phyloP scores from a whole-genome alignment of 345 rosid species.

The Tarenaya hassleriana region DNA sequence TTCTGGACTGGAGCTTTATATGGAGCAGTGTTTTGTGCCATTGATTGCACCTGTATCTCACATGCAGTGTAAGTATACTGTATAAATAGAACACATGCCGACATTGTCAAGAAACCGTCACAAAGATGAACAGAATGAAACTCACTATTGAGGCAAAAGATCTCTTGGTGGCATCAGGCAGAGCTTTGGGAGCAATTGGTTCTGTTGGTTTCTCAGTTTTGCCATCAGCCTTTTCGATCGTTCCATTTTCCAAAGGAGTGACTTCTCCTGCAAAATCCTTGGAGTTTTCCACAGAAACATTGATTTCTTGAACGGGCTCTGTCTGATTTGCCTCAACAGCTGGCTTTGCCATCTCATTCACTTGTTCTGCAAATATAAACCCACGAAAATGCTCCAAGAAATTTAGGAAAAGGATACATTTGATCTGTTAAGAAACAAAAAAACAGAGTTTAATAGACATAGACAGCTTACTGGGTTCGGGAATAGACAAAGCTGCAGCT shows the following conservation, averaged over 20 bases:
- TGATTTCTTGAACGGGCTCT: not conserved
- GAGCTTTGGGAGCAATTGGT: constrained; percentile 29
- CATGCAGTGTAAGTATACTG: not conserved
- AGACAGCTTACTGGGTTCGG: constrained; percentile 19
- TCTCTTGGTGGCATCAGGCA: constrained; percentile 61
- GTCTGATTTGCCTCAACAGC: constrained; percentile 16
- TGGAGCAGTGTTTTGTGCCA: constrained; percentile 29
- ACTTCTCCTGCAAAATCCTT: constrained; percentile 10
- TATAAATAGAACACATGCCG: too few species aligned
- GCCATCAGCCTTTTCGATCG: constrained; percentile 7
- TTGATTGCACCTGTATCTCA: constrained; percentile 49
- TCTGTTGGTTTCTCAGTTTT: constrained; percentile 20
- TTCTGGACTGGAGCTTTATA: constrained; percentile 33
- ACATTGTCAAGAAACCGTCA: constrained; percentile 6
- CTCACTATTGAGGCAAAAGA: constrained; percentile 77
- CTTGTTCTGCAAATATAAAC: constrained; percentile 7
- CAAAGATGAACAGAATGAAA: constrained; percentile 11
- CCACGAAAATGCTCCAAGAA: not conserved
- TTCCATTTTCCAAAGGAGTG: constrained; percentile 23
- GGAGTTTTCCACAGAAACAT: constrained; percentile 1
- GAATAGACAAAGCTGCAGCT: constrained; percentile 3
- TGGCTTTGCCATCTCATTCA: constrained; percentile 14
- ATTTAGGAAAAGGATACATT: too few species aligned
- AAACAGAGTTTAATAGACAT: not conserved
- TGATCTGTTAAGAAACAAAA: too few species aligned